Conservation (phyloP, 2,329 filamentous ascomycete species). For the Ambrosiella cleistominuta region DNA sequence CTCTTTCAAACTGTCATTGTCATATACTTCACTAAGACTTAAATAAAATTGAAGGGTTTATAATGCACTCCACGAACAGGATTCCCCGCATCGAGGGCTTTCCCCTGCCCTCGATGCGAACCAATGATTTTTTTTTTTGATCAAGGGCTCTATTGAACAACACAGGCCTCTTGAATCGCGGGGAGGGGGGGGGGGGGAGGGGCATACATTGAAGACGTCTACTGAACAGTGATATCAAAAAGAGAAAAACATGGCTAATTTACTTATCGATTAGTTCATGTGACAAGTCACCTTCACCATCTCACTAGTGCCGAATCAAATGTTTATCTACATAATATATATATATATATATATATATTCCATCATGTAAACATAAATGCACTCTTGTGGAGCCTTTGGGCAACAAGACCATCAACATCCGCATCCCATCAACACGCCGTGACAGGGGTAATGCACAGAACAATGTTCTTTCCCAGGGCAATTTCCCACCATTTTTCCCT, state of each 20-base stretch:
- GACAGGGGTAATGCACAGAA: neutral
- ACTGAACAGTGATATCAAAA: neutral
- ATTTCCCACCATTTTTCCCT: no score
- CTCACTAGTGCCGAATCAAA: no score
- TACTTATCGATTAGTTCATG: no score
- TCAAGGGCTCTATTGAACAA: neutral
- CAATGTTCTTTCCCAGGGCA: neutral
- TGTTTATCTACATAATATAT: no score
- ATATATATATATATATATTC: no score
- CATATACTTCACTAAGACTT: no score
- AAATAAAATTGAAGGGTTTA: neutral
- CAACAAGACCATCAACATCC: neutral
- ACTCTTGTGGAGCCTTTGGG: no score
- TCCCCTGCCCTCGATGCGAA: neutral
- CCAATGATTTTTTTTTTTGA: neutral
- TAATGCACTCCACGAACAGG: neutral
- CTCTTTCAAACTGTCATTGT: no score
- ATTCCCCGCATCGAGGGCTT: neutral
- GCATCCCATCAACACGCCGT: neutral
- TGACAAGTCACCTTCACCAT: no score
- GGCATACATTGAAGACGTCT: neutral
- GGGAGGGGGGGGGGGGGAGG: neutral
- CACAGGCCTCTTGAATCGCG: neutral
- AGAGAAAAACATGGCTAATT: no score
- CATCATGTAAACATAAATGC: no score